A percentile compares a stretch with the other conserved stretches of the same genome.
phyloP scores from a whole-genome alignment of 805 yeast species.

The Schizosaccharomyces japonicus region DNA sequence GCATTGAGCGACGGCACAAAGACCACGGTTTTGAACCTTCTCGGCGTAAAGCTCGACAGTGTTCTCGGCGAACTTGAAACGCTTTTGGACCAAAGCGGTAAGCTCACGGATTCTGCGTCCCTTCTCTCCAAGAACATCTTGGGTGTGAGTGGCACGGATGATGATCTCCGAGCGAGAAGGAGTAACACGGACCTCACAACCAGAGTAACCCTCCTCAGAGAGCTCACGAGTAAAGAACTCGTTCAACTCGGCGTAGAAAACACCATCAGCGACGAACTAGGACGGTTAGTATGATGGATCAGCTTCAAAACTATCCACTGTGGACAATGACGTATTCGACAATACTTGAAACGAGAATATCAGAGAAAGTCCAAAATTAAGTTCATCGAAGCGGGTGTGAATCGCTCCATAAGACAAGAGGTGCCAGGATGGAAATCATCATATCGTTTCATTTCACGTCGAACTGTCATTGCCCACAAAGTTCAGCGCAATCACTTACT shows the following conservation, averaged over 20 bases:
- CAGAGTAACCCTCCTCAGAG: slow-evolving; percentile 99
- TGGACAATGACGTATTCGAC: background rate
- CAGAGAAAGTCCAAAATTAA: background rate
- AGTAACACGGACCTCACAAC: slow-evolving; percentile 97
- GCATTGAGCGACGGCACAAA: slow-evolving; percentile 98
- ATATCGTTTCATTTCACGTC: background rate
- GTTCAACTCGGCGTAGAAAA: slow-evolving; percentile 98
- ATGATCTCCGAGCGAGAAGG: slow-evolving; percentile 94
- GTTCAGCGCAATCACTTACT: background rate
- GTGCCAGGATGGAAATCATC: slow-evolving; percentile 6
- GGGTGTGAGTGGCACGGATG: slow-evolving; percentile 97
- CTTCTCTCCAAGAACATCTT: slow-evolving; percentile 95
- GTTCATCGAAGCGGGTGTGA: background rate
- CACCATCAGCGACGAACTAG: slow-evolving; percentile 86
- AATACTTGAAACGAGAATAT: background rate
- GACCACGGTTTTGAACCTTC: slow-evolving; percentile 98
- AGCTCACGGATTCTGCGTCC: slow-evolving; percentile 99
- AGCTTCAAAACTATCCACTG: background rate
- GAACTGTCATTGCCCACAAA: background rate
- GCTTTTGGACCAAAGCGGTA: slow-evolving; percentile 91
- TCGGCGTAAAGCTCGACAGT: slow-evolving; percentile 89
- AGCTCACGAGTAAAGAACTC: slow-evolving; percentile 99
- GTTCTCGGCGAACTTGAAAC: slow-evolving; percentile 90
- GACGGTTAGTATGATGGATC: slow-evolving; percentile 1
- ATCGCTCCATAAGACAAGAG: slow-evolving; percentile 5